These are phyloP conservation scores for Piper longum DNA, from an alignment of 164 flowering plant species.

Conservation along the genomic window DNA sequence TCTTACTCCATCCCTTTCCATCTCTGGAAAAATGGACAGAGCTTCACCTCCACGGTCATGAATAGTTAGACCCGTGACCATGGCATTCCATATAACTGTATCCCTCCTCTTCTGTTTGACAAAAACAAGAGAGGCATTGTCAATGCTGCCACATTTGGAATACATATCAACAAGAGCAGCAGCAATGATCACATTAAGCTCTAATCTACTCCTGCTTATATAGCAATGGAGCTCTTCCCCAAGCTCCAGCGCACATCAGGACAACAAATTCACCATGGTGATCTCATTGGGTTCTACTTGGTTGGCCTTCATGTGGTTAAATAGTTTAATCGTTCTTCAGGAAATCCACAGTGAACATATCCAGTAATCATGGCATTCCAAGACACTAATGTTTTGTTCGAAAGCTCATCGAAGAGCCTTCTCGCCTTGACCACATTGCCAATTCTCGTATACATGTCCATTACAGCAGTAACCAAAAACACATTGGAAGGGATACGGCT, in stretches of 20 bases:
- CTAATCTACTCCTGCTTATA: constrained; percentile 10
- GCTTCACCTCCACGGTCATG: constrained; percentile 18
- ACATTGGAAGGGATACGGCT: constrained; percentile 16
- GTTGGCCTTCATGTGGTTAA: constrained; percentile 12
- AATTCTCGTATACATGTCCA: constrained; percentile 21
- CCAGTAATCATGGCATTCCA: constrained; percentile 34
- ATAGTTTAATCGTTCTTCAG: constrained; percentile 18
- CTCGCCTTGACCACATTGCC: constrained; percentile 19
- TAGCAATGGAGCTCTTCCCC: constrained; percentile 23
- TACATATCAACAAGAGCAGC: constrained; percentile 30
- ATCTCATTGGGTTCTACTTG: constrained; percentile 25
- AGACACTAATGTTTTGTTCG: constrained; percentile 18
- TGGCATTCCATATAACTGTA: constrained; percentile 19
- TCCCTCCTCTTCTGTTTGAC: constrained; percentile 13
- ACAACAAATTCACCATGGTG: constrained; percentile 23
- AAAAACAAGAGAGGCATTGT: constrained; percentile 11
- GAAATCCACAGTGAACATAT: constrained; percentile 15
- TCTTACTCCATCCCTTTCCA: constrained; percentile 9
- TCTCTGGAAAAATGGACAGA: constrained; percentile 13
- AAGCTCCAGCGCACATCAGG: constrained; percentile 28
- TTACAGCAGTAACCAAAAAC: constrained; percentile 20
- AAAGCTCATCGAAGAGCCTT: constrained; percentile 15
- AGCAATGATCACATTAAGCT: constrained; percentile 24
- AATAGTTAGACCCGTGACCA: constrained; percentile 15
- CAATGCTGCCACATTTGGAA: constrained; percentile 17